phyloP scores from a whole-genome alignment of 805 yeast genomes.

The Saccharomyces paradoxus region DNA sequence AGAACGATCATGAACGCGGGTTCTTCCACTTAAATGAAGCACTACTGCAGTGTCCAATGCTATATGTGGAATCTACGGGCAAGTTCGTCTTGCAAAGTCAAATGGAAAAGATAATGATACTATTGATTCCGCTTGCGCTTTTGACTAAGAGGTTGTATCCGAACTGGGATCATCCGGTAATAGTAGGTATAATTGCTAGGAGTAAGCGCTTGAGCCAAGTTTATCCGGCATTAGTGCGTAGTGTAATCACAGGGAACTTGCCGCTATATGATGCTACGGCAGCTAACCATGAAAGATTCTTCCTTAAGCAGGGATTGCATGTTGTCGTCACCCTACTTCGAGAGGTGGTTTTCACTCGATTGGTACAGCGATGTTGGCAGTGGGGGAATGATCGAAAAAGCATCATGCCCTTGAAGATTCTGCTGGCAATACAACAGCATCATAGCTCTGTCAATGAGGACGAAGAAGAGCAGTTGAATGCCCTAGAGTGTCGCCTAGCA shows the following conservation, averaged over 20 bases:
- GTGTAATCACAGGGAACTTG: conserved; percentile 50
- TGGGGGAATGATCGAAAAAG: conserved; percentile 11
- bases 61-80: neutral
- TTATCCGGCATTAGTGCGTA: conserved; percentile 42
- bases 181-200: conserved; percentile 15
- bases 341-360: conserved; percentile 41
- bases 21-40: conserved; percentile 48
- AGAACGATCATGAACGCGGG: conserved; percentile 48
- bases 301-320: conserved; percentile 54
- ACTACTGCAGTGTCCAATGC: conserved; percentile 11
- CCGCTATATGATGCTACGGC: conserved; percentile 40
- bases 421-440: neutral
- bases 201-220: conserved; percentile 11
- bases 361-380: conserved; percentile 36
- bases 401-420: conserved; percentile 11
- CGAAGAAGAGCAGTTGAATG: neutral
- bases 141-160: conserved; percentile 44
- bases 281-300: conserved; percentile 37
- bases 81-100: conserved; percentile 7
- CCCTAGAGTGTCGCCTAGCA: conserved; percentile 60
- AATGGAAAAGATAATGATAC: conserved; percentile 38
- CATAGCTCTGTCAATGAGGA: neutral
- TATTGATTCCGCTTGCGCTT: conserved; percentile 58
- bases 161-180: conserved; percentile 30
- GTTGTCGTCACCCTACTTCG: conserved; percentile 48